Evolutionary conservation across 352 stramenopile species (phyloP), one percentile per base, ranked within the genome.

Genomic region (Aphanomyces euteiches): DNA sequence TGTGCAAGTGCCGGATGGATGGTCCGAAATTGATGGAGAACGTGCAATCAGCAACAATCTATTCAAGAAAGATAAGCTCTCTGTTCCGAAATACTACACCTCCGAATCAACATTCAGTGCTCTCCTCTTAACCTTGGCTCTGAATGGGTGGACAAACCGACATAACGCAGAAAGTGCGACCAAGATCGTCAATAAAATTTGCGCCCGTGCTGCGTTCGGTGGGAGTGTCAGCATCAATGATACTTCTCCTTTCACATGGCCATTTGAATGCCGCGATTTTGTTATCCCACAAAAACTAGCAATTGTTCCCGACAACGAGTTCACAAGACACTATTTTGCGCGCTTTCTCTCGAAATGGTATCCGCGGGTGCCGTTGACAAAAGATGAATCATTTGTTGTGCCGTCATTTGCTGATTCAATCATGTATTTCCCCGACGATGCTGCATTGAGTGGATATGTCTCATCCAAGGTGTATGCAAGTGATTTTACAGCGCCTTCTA

Each of bases 251-350:
- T 87, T 86, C 67, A 68, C 76, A 38, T 65, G 88, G 0, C 85
- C 85, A 0, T 41, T 48, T 8, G 76, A 77, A 7, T 93, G 85
- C 59, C 66, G 74, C 38, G 77, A 73, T n/a, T 84, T 80, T 50
- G 68, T 93, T 60, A 58, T 76, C 6, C 81, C 83, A 0, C 89
- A 89, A 77, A 90, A 89, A 57, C 77, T 93, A 48, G 82, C 81
- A 4, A 87, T 93, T 58, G 79, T 84, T 2, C 85, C 85, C 0
- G 83, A 93, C 72, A 90, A 74, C 0, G 21, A 70, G 2, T 93
- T 84, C 68, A 91, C 85, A 17, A 79, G 85, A 7, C 43, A 80
- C 21, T 93, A 93, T 59, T 79, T 93, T 43, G 67, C 75, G 0
- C 43, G 66, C 10, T 61, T 75, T 2, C 47, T 93, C 53, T 75